Base-by-base conservation (phyloP, 805 yeast genomes). In the Metahyphopichia silvanorum region DNA sequence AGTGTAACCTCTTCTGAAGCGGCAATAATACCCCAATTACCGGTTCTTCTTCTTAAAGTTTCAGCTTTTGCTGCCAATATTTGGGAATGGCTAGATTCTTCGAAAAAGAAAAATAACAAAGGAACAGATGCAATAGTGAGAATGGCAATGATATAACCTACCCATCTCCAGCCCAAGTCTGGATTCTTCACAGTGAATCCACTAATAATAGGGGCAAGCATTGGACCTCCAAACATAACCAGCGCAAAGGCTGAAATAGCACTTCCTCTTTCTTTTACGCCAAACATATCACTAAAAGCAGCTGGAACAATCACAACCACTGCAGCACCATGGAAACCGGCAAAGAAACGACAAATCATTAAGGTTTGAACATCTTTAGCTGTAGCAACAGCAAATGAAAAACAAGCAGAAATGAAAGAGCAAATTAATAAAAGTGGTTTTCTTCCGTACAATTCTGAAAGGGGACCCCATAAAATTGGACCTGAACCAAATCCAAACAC, bases 401-500 rank as follows among this genome's bases (percentile, higher is more conserved):
- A 69, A 14, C 74, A 41, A 9, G 59, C 47, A 35, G 51, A 60
- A 11, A 52, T 51, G 23, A 63, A 49, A 12, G 32, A 66, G 49
- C 80, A 76, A 3, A 60, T 32, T 18, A 73, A 40, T 14, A 73
- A 64, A 18, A 75, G 71, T 3, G 53, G 37, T 42, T 60, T 69
- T 27, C 78, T 55, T 28, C 69, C 57, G 44, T 37, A 47, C 12
- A 62, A 55, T 35, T 55, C 57, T 12, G 53, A 42, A 16, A 52
- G 37, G 6, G 59, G 57, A 28, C 59, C 96, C 87, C 93, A 89
- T 22, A 86, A 49, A 31, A 89, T 67, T 3, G 98, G 98, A 13
- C 97, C 96, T 1, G 86, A 73, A 1, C 96, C 97, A 60, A 88
- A 91, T 8, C 97, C 98, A 26, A 87, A 57, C n/a, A 89, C 96